Evolutionary conservation across 257 asterid genomes (phyloP).

Genomic region (Gentiana straminea): DNA sequence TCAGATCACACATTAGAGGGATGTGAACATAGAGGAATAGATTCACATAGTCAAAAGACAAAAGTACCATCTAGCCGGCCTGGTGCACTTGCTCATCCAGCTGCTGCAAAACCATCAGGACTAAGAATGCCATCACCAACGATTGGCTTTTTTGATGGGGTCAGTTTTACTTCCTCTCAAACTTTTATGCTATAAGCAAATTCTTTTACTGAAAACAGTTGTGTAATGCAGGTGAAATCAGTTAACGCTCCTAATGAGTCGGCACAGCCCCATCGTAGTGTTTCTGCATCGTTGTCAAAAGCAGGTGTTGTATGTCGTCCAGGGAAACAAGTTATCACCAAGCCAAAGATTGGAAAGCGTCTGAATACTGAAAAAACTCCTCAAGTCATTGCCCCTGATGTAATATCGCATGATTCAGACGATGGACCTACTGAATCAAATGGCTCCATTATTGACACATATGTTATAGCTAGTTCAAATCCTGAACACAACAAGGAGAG

Average conservation of each 20-base stretch:
- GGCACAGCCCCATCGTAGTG: constrained; percentile 24
- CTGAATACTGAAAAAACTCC: constrained; percentile 23
- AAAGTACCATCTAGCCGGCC: constrained; percentile 31
- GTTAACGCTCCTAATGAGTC: constrained; percentile 56
- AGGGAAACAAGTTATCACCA: constrained; percentile 37
- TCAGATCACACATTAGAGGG: constrained; percentile 29
- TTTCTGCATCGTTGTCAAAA: constrained; percentile 28
- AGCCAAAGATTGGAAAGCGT: constrained; percentile 39
- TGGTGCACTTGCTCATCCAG: constrained; percentile 28
- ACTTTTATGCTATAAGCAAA: neutral
- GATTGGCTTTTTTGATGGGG: constrained; percentile 97
- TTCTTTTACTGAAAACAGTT: neutral
- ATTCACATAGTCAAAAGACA: constrained; percentile 18
- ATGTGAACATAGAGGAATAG: constrained; percentile 21
- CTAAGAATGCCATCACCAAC: constrained; percentile 88
- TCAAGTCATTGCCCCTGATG: constrained; percentile 20
- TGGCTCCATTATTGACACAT: neutral
- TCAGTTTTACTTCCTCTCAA: constrained; percentile 25
- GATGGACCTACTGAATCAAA: constrained; percentile 12
- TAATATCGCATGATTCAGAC: constrained; percentile 16
- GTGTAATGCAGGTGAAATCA: constrained; percentile 47
- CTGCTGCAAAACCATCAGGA: constrained; percentile 67
- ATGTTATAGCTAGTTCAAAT: neutral
- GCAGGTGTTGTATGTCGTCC: constrained; percentile 34
- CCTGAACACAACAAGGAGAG: neutral